Conservation (phyloP, 495 filamentous ascomycete genomes). For the Neurospora sp. region DNA sequence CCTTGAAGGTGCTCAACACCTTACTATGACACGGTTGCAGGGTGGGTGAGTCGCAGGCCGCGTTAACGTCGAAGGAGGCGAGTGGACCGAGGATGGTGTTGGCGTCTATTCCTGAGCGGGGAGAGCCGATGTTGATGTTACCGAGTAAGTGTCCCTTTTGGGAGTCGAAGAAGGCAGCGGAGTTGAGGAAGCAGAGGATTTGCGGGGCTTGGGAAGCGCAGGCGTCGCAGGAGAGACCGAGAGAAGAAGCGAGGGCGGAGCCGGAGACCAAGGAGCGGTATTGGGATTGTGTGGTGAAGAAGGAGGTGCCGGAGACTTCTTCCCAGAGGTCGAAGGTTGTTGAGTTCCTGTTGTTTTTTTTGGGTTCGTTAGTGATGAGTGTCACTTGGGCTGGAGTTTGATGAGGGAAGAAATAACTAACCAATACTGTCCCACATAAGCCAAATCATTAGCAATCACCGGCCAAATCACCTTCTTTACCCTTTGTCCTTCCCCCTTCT, state of each 20-base stretch:
- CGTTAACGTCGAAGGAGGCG: constrained; percentile 47
- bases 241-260: constrained; percentile 36
- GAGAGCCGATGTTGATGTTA: constrained; percentile 37
- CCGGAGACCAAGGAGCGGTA: constrained; percentile 48
- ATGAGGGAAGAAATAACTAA: no score
- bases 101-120: constrained; percentile 47
- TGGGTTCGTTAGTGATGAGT: no score
- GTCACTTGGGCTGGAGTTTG: no score
- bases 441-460: constrained; percentile 51
- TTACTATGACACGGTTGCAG: constrained; percentile 51
- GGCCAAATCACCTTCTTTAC: constrained; percentile 42
- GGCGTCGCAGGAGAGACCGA: constrained; percentile 25
- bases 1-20: constrained; percentile 53
- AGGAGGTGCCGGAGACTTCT: constrained; percentile 49
- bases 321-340: constrained; percentile 62
- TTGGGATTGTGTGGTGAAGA: constrained; percentile 37
- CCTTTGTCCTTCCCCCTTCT: constrained; percentile 27
- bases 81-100: constrained; percentile 51
- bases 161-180: constrained; percentile 11
- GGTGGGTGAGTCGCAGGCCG: constrained; percentile 41
- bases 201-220: constrained; percentile 42
- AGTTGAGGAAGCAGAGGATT: constrained; percentile 48
- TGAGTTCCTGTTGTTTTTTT: no score
- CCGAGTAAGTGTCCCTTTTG: constrained; percentile 36
- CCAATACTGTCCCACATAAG: constrained; percentile 60